Evolutionary conservation across 148 eudicot genomes (phyloP), one percentile per base, ranked within the genome.

Genomic region (Vaccinium corymbosum): DNA sequence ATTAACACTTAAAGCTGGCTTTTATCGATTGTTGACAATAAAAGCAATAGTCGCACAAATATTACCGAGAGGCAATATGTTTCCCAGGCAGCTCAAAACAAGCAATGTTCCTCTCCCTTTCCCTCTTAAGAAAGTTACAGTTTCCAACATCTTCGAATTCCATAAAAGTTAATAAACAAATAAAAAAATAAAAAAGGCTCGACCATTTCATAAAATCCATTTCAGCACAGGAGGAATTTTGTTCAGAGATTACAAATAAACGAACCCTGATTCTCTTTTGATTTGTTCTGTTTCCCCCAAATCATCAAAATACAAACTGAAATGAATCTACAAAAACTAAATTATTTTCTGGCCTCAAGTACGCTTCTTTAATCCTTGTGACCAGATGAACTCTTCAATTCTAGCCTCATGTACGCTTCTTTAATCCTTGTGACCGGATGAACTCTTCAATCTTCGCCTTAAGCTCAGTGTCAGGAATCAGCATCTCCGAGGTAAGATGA

Each of bases 391-490:
- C 72, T 91, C 96, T 25, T 97, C 95, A 35, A 97, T 51, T 87
- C 91, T 85, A 79, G 79, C 76, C 81, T 79, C 84, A 84, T 9
- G 86, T 87, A 20, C 53, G 89, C 81, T 56, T 87, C 87, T 76
- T 82, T 42, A 55, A 12, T 46, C 85, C 85, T 48, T 91, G 94
- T n/a, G 92, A 87, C 86, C 89, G 86, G 22, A 97, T 78, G 83
- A 95, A 97, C 72, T 91, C 96, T 32, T 97, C 95, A 35, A 97
- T 97, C 88, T 80, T 94, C 9, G 91, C 92, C 90, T 90, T 97
- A 76, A 95, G 88, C 74, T 94, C 93, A 32, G 85, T 80, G 87
- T 97, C 90, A 0, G 98, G 93, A 85, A 97, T 97, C 87, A 97
- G 86, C 99, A 97, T 95, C 68, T 94, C 99, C 49, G 95, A 83